These are phyloP conservation scores for Melastoma malabathricum DNA, from an alignment of 345 rosid genomes.

Conservation along the genomic window DNA sequence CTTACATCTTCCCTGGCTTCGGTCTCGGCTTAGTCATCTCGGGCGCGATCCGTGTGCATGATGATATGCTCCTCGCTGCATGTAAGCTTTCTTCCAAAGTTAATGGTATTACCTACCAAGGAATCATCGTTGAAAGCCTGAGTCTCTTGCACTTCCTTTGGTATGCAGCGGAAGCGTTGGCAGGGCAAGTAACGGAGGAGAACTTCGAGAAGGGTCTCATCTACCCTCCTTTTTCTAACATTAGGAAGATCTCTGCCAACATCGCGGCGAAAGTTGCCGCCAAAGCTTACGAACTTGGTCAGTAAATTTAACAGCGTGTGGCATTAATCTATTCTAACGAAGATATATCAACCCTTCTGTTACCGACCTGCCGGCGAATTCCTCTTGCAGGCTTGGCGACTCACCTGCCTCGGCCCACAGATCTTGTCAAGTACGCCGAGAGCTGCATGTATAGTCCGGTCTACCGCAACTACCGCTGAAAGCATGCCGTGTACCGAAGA, in stretches of 20 bases:
- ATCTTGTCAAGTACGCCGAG: constrained; percentile 72
- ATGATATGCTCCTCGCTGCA: constrained; percentile 85
- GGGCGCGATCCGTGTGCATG: constrained; percentile 81
- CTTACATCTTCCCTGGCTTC: constrained; percentile 88
- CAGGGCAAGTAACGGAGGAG: constrained; percentile 59
- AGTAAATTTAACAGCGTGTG: background rate
- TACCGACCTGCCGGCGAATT: no score
- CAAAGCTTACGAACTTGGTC: constrained; percentile 89
- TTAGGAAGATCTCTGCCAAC: constrained; percentile 72
- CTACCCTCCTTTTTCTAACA: constrained; percentile 71
- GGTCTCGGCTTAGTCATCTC: constrained; percentile 88
- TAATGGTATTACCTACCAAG: background rate
- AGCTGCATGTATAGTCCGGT: constrained; percentile 91
- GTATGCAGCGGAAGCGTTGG: constrained; percentile 72
- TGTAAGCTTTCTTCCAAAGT: constrained; percentile 19
- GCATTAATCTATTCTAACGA: no score
- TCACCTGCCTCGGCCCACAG: constrained; percentile 65
- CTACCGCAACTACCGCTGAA: constrained; percentile 57
- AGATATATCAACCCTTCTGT: no score
- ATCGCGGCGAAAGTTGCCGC: constrained; percentile 95
- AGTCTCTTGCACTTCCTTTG: background rate
- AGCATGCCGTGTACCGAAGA: background rate
- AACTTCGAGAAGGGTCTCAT: constrained; percentile 67
- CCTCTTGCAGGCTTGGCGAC: constrained; percentile 64
- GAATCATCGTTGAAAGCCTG: background rate